A percentile compares a stretch with the other conserved stretches of the same genome.
These are phyloP conservation scores for Solanum rostratum DNA, from an alignment of 257 asterid genomes.

Conservation along the genomic window DNA sequence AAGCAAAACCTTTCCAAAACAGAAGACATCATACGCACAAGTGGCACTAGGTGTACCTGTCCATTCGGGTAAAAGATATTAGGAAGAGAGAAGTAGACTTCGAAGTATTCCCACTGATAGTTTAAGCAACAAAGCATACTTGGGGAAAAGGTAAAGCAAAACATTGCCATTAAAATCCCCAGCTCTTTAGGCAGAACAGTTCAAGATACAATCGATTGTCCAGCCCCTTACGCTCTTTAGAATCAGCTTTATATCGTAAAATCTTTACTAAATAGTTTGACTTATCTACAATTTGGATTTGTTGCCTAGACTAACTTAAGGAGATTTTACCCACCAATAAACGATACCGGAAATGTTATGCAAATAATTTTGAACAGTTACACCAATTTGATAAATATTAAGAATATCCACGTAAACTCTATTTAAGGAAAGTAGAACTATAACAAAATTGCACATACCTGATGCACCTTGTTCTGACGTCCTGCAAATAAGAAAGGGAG, in stretches of 20 bases:
- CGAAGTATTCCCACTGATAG: neutral
- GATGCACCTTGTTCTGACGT: constrained; percentile 65
- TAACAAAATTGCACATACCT: constrained; percentile 28
- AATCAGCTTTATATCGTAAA: neutral
- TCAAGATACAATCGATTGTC: neutral
- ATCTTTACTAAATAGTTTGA: neutral
- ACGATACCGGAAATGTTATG: neutral
- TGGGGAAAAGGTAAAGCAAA: neutral
- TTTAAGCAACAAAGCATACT: neutral
- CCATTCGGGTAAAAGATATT: neutral
- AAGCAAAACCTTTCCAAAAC: constrained; percentile 84
- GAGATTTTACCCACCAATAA: neutral
- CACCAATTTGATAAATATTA: neutral
- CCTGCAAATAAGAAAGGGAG: constrained; percentile 41
- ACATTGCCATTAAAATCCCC: neutral
- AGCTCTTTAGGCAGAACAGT: neutral
- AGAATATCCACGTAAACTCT: neutral
- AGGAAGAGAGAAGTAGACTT: neutral
- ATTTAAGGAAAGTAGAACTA: neutral
- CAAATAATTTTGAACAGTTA: neutral
- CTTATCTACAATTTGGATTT: neutral
- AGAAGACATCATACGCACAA: constrained; percentile 79
- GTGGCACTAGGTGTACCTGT: constrained; percentile 58
- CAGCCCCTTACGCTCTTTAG: neutral
- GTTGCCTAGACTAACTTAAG: neutral